Conservation (phyloP, 1,284 basidiomycete genomes). For the Quambalaria eucalypti region DNA sequence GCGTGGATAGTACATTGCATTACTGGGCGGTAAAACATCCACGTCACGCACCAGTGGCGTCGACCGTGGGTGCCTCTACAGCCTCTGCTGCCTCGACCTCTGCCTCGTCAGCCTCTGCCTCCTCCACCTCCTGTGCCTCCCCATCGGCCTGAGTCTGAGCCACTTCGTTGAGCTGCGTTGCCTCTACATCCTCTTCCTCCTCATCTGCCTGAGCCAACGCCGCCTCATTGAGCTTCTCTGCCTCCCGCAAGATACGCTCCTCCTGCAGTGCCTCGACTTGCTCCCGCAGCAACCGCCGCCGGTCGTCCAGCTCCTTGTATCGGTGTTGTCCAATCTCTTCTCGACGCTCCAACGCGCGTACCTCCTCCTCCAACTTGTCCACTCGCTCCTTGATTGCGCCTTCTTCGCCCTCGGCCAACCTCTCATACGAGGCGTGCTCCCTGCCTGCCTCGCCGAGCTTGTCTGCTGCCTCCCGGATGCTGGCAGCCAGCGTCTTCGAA, state of each 20-base stretch:
- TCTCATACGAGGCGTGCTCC: constrained; percentile 25
- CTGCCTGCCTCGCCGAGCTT: constrained; percentile 20
- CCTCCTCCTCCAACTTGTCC: constrained; percentile 27
- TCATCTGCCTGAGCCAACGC: constrained; percentile 8
- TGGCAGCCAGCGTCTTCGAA: constrained; percentile 59
- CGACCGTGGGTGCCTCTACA: too few species aligned
- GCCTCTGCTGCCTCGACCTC: neutral
- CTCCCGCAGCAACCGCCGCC: constrained; percentile 19
- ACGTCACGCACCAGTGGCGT: too few species aligned
- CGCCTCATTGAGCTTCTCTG: constrained; percentile 21
- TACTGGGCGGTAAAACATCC: too few species aligned
- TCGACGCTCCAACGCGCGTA: constrained; percentile 20
- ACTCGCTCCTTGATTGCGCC: constrained; percentile 27
- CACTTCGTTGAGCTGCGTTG: constrained; percentile 20
- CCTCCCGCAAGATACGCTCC: constrained; percentile 42
- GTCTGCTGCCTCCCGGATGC: constrained; percentile 15
- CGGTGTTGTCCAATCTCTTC: constrained; percentile 28
- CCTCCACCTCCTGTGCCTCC: too few species aligned
- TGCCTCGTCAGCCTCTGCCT: neutral
- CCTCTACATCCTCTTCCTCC: constrained; percentile 9
- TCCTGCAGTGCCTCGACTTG: constrained; percentile 29
- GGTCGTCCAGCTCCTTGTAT: constrained; percentile 25
- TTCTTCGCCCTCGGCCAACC: constrained; percentile 27
- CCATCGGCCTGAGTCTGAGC: constrained; percentile 5
- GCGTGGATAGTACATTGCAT: too few species aligned